phyloP scores from a whole-genome alignment of 352 stramenopile genomes.

The Thalassiosira exigua region DNA sequence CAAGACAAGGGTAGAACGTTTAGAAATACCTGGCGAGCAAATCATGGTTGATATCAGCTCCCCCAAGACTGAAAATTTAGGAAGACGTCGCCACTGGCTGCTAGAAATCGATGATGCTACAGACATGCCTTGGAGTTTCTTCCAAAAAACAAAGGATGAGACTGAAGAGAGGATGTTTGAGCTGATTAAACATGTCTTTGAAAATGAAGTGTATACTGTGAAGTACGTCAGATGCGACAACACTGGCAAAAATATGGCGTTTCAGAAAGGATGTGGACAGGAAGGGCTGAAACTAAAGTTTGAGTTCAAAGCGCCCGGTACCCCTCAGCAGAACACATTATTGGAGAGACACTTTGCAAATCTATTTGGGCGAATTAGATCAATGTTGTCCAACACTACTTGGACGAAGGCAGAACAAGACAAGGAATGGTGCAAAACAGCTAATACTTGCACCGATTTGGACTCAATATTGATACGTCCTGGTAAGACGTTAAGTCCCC shows the following conservation, averaged over 20 bases:
- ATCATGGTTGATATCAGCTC: constrained; percentile 52
- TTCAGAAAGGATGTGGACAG: constrained; percentile 23
- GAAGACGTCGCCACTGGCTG: constrained; percentile 24
- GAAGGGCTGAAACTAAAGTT: constrained; percentile 43
- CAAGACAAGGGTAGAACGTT: constrained; percentile 26
- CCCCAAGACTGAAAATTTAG: constrained; percentile 17
- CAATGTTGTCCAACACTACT: constrained; percentile 2
- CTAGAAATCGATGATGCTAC: constrained; percentile 43
- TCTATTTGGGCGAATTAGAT: constrained; percentile 18
- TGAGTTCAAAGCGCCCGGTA: constrained; percentile 55
- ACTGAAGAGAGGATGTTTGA: neutral
- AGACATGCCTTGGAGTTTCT: constrained; percentile 30
- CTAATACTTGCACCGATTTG: constrained; percentile 24
- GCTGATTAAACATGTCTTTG: constrained; percentile 25
- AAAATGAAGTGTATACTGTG: constrained; percentile 13
- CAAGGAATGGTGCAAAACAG: constrained; percentile 6
- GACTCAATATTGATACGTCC: constrained; percentile 8
- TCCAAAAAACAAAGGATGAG: constrained; percentile 32
- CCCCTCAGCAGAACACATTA: constrained; percentile 61
- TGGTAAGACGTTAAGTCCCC: constrained; percentile 1
- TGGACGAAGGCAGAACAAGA: neutral
- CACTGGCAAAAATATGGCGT: constrained; percentile 45
- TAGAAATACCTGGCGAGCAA: constrained; percentile 24
- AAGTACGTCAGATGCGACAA: constrained; percentile 61
- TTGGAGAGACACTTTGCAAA: constrained; percentile 56